A percentile compares a stretch with the other conserved stretches of the same genome.
These are phyloP conservation scores for Pneumocystis wakefieldiae DNA, from an alignment of 1,139 yeast genomes.

Conservation along the genomic window DNA sequence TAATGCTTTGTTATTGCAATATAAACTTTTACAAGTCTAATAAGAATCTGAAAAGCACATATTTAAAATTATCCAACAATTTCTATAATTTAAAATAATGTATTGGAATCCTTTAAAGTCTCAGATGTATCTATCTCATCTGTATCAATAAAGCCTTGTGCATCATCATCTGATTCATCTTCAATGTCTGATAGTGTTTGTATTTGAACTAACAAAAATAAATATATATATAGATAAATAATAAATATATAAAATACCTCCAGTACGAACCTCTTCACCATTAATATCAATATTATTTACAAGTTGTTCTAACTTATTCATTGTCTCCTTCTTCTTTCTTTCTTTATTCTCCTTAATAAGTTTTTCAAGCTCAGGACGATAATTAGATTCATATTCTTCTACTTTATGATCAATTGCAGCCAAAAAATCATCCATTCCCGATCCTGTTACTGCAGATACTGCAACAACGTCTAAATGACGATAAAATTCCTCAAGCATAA, in stretches of 20 bases:
- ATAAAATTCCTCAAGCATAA: conserved; percentile 92
- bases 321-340: conserved; percentile 57
- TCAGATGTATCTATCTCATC: neutral
- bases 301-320: conserved; percentile 51
- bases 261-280: neutral
- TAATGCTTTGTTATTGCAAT: neutral
- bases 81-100: neutral
- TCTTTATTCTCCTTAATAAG: conserved; percentile 63
- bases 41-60: too few relatives aligned
- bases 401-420: conserved; percentile 72
- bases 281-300: conserved; percentile 69
- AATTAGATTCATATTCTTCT: conserved; percentile 71
- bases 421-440: conserved; percentile 82
- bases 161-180: neutral
- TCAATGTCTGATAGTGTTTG: neutral
- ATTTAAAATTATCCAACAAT: neutral
- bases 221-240: neutral
- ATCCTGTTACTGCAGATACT: conserved; percentile 83
- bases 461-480: conserved; percentile 83
- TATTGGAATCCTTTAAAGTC: neutral
- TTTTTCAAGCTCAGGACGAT: conserved; percentile 74
- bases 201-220: neutral
- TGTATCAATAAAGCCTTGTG: neutral
- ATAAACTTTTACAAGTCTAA: neutral
- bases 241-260: neutral